phyloP scores from a whole-genome alignment of 2,329 filamentous ascomycete genomes.

The Pestalotiopsis sp. region DNA sequence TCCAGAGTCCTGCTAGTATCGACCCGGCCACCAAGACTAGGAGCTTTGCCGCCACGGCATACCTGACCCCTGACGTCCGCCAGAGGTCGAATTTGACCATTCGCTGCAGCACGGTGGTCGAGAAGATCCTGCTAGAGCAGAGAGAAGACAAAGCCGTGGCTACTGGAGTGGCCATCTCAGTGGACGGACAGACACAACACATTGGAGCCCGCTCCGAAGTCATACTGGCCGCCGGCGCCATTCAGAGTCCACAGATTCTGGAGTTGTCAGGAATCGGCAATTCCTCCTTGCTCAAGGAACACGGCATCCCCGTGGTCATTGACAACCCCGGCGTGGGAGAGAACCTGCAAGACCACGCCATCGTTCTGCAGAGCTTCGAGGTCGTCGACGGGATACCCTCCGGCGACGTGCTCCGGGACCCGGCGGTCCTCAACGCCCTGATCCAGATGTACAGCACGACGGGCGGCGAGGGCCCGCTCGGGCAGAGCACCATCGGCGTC shows the following conservation, averaged over 20 bases:
- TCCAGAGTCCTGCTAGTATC: slow-evolving; percentile 35
- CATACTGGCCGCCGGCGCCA: slow-evolving; percentile 42
- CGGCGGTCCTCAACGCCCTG: slow-evolving; percentile 32
- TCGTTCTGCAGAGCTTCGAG: slow-evolving; percentile 40
- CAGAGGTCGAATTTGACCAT: slow-evolving; percentile 36
- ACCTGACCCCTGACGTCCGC: slow-evolving; percentile 34
- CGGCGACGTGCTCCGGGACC: slow-evolving; percentile 37
- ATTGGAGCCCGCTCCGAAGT: slow-evolving; percentile 34
- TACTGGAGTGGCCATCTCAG: slow-evolving; percentile 35
- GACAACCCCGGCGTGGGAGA: slow-evolving; percentile 47
- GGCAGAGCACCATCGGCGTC: slow-evolving; percentile 41
- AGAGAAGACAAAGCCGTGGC: slow-evolving; percentile 28
- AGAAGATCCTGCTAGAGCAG: slow-evolving; percentile 33
- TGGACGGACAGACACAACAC: slow-evolving; percentile 17
- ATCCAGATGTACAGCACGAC: slow-evolving; percentile 39
- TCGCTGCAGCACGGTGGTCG: slow-evolving; percentile 34
- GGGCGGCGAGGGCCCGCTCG: slow-evolving; percentile 33
- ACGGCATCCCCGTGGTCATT: slow-evolving; percentile 39
- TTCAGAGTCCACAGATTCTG: slow-evolving; percentile 38
- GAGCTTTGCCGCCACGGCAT: slow-evolving; percentile 35
- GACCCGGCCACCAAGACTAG: slow-evolving; percentile 33
- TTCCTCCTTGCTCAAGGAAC: slow-evolving; percentile 39
- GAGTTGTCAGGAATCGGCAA: slow-evolving; percentile 41
- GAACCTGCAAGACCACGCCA: slow-evolving; percentile 48
- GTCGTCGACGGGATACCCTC: slow-evolving; percentile 40